Conservation (phyloP, 495 filamentous ascomycete species). For the Apiosordaria backusii region DNA sequence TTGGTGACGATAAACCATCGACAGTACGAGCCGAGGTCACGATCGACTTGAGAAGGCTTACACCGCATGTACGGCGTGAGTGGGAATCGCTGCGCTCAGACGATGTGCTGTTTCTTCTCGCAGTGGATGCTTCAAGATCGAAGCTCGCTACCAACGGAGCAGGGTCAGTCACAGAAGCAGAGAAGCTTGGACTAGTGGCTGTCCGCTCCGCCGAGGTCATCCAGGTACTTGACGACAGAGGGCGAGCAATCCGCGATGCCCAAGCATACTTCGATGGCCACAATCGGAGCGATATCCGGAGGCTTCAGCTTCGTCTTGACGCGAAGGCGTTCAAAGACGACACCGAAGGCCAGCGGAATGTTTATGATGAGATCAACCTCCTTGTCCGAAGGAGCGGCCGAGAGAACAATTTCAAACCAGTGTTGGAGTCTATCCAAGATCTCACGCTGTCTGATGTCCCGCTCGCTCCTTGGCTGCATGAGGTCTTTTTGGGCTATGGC, state of each 20-base stretch:
- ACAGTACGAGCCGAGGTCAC: slow-evolving; percentile 81
- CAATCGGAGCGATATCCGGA: slow-evolving; percentile 52
- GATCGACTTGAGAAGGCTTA: slow-evolving; percentile 77
- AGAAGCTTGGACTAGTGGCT: slow-evolving; percentile 60
- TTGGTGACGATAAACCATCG: slow-evolving; percentile 82
- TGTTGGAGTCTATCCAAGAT: slow-evolving; percentile 85
- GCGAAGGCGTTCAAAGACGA: slow-evolving; percentile 74
- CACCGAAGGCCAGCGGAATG: slow-evolving; percentile 68
- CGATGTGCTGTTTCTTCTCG: slow-evolving; percentile 85
- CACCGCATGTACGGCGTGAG: slow-evolving; percentile 70
- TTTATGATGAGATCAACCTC: slow-evolving; percentile 85
- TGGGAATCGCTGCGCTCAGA: slow-evolving; percentile 89
- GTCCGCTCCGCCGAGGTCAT: slow-evolving; percentile 83
- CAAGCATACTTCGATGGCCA: slow-evolving; percentile 42
- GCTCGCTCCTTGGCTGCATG: slow-evolving; percentile 87
- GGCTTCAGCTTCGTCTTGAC: slow-evolving; percentile 79
- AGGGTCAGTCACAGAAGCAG: slow-evolving; percentile 47
- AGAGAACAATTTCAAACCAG: slow-evolving; percentile 97
- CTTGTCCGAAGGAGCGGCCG: slow-evolving; percentile 77
- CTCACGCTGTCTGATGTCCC: slow-evolving; percentile 82
- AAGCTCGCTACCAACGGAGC: slow-evolving; percentile 55
- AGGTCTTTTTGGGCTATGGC: slow-evolving; percentile 94
- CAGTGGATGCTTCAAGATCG: slow-evolving; percentile 58
- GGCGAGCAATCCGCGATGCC: slow-evolving; percentile 65
- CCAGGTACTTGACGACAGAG: slow-evolving; percentile 85